Evolutionary conservation across 805 yeast species (phyloP), one percentile per base, ranked within the genome.

Genomic region (Saitoella complicata): DNA sequence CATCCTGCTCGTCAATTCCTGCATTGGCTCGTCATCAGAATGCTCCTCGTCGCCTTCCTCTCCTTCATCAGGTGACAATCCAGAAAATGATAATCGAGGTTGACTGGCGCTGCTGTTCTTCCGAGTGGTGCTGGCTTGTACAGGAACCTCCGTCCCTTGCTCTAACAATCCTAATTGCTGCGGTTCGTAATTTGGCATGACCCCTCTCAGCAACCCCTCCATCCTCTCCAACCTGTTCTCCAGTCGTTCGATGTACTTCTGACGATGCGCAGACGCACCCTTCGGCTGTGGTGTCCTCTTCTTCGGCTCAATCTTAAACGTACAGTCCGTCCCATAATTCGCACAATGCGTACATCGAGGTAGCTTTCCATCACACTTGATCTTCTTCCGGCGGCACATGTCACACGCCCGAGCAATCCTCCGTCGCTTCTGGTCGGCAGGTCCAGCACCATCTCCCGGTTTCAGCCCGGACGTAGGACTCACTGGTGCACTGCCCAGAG

Each of bases 351-450:
- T 39, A 38, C 63, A 59, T n/a, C 58, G 58, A 1, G 54, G 56
- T 7, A 47, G 7, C 31, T 48, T 53, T 5, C 68, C 68, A 51
- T 66, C 60, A 47, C 70, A 66, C 44, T 61, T 61, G 50, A 63
- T 63, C 54, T 66, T 66, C 48, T 66, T 58, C 39, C 59, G 63
- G n/a, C 69, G 62, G 44, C 75, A 71, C 35, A 58, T 62, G 50
- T 70, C 73, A 53, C 75, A 71, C 5, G 75, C 74, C 42, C 65
- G 63, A 37, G 64, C 55, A 21, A 63, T 65, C 38, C 74, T 54
- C 35, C 67, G 57, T 36, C 69, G 50, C 36, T 53, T 53, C 12
- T 39, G 31, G 11, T 43, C 45, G n/a, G 37, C 11, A 12, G 36
- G n/a, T 9, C 36, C 36, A 4, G 36, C 21, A 21, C 21, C 21